A percentile compares a stretch with the other conserved stretches of the same genome.
phyloP scores from a whole-genome alignment of 1,284 basidiomycete species.

The Stereum hirsutum region DNA sequence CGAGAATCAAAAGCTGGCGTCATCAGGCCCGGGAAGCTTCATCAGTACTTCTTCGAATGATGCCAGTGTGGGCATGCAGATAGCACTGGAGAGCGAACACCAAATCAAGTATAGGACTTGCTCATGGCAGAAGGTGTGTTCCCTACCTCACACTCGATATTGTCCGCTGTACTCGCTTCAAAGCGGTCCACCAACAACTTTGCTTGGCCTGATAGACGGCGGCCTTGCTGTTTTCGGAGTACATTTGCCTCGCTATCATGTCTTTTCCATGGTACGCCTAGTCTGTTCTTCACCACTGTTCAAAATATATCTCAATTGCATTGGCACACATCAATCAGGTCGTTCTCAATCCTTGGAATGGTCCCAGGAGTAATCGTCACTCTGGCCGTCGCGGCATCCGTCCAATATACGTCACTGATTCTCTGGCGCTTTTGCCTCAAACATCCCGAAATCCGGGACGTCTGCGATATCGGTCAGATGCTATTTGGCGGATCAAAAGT shows the following conservation, averaged over 20 bases:
- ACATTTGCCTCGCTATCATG: constrained; percentile 40
- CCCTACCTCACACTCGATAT: neutral
- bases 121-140: constrained; percentile 37
- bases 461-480: constrained; percentile 53
- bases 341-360: constrained; percentile 47
- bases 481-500: constrained; percentile 37
- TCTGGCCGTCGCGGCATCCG: constrained; percentile 25
- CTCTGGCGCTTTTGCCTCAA: constrained; percentile 51
- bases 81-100: constrained; percentile 24
- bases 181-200: neutral
- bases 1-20: no score
- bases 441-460: constrained; percentile 50
- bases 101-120: constrained; percentile 34
- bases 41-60: no score
- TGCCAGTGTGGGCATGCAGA: no score
- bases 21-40: no score
- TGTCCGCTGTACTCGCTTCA: constrained; percentile 14
- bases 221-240: constrained; percentile 37
- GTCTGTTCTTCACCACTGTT: neutral
- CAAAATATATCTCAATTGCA: constrained; percentile 14
- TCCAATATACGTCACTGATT: constrained; percentile 34
- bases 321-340: no score
- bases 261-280: constrained; percentile 35
- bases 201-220: constrained; percentile 24
- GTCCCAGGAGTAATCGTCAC: constrained; percentile 40